Conservation (phyloP, 1,284 basidiomycete genomes). For the Coniferiporia weirii region DNA sequence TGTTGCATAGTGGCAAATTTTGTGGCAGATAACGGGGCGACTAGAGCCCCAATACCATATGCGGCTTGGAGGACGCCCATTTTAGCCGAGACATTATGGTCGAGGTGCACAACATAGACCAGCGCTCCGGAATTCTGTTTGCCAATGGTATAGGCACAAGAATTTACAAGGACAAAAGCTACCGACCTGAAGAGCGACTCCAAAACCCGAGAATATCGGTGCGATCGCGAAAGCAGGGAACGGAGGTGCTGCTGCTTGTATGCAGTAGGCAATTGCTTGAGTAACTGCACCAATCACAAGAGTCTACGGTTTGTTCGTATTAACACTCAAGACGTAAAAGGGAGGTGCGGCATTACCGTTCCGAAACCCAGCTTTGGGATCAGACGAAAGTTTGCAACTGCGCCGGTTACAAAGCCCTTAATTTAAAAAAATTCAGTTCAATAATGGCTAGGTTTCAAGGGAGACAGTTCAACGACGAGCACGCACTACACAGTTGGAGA, state of each 20-base stretch:
- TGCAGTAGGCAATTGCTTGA: slow-evolving; percentile 41
- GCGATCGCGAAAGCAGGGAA: slow-evolving; percentile 59
- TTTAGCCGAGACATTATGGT: slow-evolving; percentile 41
- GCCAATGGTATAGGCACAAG: background rate
- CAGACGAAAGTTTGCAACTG: slow-evolving; percentile 49
- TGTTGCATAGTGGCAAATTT: slow-evolving; percentile 50
- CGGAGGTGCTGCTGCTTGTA: slow-evolving; percentile 55
- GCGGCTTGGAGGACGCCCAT: slow-evolving; percentile 62
- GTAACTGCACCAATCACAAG: slow-evolving; percentile 29
- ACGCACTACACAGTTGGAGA: slow-evolving; percentile 39
- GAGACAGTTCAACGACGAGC: background rate
- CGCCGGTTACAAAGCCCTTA: slow-evolving; percentile 51
- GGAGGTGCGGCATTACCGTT: slow-evolving; percentile 33
- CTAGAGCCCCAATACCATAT: slow-evolving; percentile 60
- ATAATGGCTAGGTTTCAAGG: background rate
- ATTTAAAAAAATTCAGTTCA: too few relatives aligned
- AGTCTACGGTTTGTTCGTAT: slow-evolving; percentile 2
- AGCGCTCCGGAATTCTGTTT: slow-evolving; percentile 50
- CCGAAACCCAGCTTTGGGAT: slow-evolving; percentile 56
- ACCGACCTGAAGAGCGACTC: slow-evolving; percentile 46
- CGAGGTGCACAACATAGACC: slow-evolving; percentile 45
- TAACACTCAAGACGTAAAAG: background rate
- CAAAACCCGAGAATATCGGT: slow-evolving; percentile 59
- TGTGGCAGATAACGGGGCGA: slow-evolving; percentile 62
- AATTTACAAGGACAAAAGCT: background rate